A percentile compares a stretch with the other conserved stretches of the same genome.
These are phyloP conservation scores for Ampelocalamus luodianensis DNA, from an alignment of 176 grass and related monocot species.

Conservation along the genomic window DNA sequence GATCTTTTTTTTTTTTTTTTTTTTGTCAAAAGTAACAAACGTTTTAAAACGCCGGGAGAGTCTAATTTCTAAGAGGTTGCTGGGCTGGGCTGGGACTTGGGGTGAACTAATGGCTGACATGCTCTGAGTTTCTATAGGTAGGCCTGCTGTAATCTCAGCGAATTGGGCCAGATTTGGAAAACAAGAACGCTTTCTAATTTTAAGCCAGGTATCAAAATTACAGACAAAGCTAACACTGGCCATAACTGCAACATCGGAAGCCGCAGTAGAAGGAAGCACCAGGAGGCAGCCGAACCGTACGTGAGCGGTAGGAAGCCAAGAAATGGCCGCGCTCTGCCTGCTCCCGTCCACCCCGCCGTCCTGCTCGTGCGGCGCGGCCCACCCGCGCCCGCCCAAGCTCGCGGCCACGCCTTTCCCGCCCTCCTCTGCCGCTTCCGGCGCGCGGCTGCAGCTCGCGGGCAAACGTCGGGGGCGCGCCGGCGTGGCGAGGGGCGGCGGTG, in stretches of 20 bases:
- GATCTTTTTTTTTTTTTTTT: too few species aligned
- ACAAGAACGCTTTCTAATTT: not conserved
- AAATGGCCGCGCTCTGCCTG: slow-evolving; percentile 59
- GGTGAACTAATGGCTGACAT: not conserved
- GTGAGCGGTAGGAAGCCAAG: not conserved
- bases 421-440: not conserved
- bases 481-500: slow-evolving; percentile 27
- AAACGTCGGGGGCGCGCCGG: not conserved
- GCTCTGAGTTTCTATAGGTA: not conserved
- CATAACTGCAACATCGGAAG: slow-evolving; percentile 33
- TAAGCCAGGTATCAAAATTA: not conserved
- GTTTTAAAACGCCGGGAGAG: too few species aligned
- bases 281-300: not conserved
- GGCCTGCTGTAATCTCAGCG: not conserved
- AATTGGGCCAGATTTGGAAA: not conserved
- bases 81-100: not conserved
- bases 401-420: not conserved
- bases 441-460: not conserved
- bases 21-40: too few species aligned
- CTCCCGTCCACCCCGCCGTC: slow-evolving; percentile 33
- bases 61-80: not conserved
- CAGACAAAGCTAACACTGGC: not conserved
- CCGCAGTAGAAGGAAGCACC: not conserved
- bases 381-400: slow-evolving; percentile 2
- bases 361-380: slow-evolving; percentile 18